Evolutionary conservation across 2,329 filamentous ascomycete species (phyloP).

Genomic region (Colletotrichum sp.): DNA sequence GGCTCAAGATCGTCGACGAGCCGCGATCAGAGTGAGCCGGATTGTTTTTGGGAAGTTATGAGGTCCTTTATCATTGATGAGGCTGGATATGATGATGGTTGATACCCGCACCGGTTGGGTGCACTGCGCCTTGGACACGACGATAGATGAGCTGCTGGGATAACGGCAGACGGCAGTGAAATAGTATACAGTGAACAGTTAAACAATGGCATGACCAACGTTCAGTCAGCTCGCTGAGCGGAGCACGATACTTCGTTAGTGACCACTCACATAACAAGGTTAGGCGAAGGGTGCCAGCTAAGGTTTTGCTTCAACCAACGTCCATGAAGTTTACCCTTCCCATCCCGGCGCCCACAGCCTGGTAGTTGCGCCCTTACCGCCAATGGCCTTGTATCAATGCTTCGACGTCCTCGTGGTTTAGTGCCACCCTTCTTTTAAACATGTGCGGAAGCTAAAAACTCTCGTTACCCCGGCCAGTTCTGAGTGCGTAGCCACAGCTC

Average conservation of each 20-base stretch:
- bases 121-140: neutral
- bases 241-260: neutral
- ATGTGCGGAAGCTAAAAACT: neutral
- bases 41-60: neutral
- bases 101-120: constrained; percentile 14
- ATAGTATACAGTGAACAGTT: neutral
- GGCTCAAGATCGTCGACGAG: constrained; percentile 42
- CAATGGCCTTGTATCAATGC: neutral
- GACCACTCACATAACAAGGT: neutral
- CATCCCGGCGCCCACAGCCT: neutral
- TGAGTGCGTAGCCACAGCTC: neutral
- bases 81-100: neutral
- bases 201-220: neutral
- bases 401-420: neutral
- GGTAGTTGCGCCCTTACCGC: neutral
- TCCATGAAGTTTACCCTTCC: neutral
- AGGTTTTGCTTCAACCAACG: neutral
- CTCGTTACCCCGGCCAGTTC: neutral
- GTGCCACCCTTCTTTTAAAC: neutral
- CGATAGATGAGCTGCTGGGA: neutral
- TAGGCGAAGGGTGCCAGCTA: neutral
- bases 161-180: neutral
- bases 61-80: neutral
- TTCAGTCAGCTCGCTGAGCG: neutral
- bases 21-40: neutral